These are phyloP conservation scores for Penicillium sp. DNA, from an alignment of 2,329 filamentous ascomycete genomes.

Conservation along the genomic window DNA sequence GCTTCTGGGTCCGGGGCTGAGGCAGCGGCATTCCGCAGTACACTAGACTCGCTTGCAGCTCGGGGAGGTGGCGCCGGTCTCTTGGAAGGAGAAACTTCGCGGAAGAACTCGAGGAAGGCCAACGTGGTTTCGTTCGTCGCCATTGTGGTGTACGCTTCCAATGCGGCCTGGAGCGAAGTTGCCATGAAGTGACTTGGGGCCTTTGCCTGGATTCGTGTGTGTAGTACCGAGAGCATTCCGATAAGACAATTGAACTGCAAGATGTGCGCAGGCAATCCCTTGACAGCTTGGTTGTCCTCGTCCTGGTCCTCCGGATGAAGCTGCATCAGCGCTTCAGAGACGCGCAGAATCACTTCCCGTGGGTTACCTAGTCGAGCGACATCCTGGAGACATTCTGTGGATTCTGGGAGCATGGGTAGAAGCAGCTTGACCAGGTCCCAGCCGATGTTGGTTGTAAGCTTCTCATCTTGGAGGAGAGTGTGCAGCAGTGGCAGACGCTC, in stretches of 20 bases:
- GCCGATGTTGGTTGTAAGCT: conserved; percentile 60
- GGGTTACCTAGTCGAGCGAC: conserved; percentile 61
- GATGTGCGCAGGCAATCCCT: conserved; percentile 17
- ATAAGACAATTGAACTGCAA: conserved; percentile 25
- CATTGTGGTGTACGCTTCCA: conserved; percentile 57
- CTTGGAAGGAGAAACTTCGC: conserved; percentile 55
- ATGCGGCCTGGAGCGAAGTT: conserved; percentile 59
- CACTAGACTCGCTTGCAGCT: conserved; percentile 49
- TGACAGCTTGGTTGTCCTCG: conserved; percentile 33
- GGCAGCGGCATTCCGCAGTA: conserved; percentile 31
- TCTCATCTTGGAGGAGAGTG: conserved; percentile 57
- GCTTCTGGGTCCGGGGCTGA: conserved; percentile 58
- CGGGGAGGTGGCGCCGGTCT: conserved; percentile 59
- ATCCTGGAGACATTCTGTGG: conserved; percentile 57
- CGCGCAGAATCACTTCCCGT: conserved; percentile 60
- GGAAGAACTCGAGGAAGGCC: conserved; percentile 56
- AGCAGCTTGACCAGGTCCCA: conserved; percentile 64
- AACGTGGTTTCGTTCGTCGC: conserved; percentile 55
- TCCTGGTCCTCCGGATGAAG: conserved; percentile 49
- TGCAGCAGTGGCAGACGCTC: conserved; percentile 57
- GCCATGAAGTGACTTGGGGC: conserved; percentile 62
- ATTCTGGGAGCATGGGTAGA: conserved; percentile 57
- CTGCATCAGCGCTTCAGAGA: conserved; percentile 58
- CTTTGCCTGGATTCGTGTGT: conserved; percentile 60
- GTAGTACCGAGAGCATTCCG: conserved; percentile 55